Conservation (phyloP, 805 yeast species). For the Allodekkera sacchari region DNA sequence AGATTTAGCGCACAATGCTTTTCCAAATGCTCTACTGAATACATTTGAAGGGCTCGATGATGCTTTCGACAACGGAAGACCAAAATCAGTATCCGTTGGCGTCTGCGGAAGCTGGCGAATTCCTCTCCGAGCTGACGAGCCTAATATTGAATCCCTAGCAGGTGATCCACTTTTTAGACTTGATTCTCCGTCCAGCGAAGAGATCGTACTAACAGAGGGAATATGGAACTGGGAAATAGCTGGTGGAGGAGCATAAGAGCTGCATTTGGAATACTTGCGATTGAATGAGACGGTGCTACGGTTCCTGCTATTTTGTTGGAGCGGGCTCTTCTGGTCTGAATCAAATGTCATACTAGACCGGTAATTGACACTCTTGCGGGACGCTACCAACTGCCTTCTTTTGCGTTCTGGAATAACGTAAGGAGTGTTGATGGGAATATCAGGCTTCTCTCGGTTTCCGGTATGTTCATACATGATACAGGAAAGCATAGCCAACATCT, state of each 20-base stretch:
- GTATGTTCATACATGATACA: conserved; percentile 53
- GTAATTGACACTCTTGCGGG: background rate
- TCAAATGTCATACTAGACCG: conserved; percentile 1
- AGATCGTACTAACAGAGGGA: conserved; percentile 19
- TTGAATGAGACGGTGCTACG: conserved; percentile 12
- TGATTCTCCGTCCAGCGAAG: conserved; percentile 14
- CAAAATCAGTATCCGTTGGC: background rate
- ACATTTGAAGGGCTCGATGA: conserved; percentile 10
- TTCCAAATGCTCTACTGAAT: conserved; percentile 18
- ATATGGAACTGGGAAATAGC: conserved; percentile 5
- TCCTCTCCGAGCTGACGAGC: conserved; percentile 20
- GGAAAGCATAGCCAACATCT: conserved; percentile 85
- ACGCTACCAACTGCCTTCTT: background rate
- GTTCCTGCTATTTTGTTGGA: conserved; percentile 1
- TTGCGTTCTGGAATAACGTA: conserved; percentile 14
- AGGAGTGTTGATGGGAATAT: conserved; percentile 41
- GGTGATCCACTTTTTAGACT: conserved; percentile 23
- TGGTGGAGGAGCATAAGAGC: conserved; percentile 2
- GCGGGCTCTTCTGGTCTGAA: background rate
- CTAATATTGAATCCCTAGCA: conserved; percentile 13
- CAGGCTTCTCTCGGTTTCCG: conserved; percentile 16
- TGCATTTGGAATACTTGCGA: conserved; percentile 9
- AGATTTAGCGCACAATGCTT: too few species aligned
- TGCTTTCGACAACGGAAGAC: conserved; percentile 10
- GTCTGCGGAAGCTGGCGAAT: conserved; percentile 10